Percentiles rank a stretch among this genome's conserved stretches.
These are phyloP conservation scores for Blastobotrys terrestris DNA, from an alignment of 805 yeast species.

Conservation along the genomic window DNA sequence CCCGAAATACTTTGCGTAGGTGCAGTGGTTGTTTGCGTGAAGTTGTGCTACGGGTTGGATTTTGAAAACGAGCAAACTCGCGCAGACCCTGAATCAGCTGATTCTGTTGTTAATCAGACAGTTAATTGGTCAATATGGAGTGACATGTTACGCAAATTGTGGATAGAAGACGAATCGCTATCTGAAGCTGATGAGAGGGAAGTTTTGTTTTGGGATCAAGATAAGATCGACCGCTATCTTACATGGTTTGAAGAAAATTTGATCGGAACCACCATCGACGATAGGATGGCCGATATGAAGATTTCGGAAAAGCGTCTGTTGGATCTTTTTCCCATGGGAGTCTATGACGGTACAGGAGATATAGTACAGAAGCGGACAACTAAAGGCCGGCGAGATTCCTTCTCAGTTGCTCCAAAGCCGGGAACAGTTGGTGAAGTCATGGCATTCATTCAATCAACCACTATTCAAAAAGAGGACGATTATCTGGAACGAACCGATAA, in stretches of 20 bases:
- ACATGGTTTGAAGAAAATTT: slow-evolving; percentile 41
- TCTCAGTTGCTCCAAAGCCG: neutral
- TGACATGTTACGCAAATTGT: slow-evolving; percentile 25
- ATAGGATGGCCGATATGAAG: neutral
- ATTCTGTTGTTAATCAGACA: slow-evolving; percentile 6
- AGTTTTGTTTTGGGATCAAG: slow-evolving; percentile 44
- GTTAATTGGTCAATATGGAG: slow-evolving; percentile 29
- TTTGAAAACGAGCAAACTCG: slow-evolving; percentile 9
- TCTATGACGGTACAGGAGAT: slow-evolving; percentile 7
- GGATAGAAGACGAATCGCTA: slow-evolving; percentile 21
- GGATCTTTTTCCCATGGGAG: slow-evolving; percentile 21
- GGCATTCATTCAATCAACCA: slow-evolving; percentile 7
- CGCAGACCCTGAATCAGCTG: slow-evolving; percentile 16
- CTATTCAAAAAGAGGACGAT: neutral
- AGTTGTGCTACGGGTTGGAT: slow-evolving; percentile 24
- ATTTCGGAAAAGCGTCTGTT: slow-evolving; percentile 13
- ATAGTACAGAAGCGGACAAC: neutral
- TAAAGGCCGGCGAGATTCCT: slow-evolving; percentile 2
- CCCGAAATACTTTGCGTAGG: slow-evolving; percentile 14
- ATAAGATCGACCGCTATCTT: slow-evolving; percentile 41
- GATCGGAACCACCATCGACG: neutral
- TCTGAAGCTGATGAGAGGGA: slow-evolving; percentile 30
- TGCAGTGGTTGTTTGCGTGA: slow-evolving; percentile 11
- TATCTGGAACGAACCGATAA: slow-evolving; percentile 1
- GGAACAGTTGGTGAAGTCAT: slow-evolving; percentile 14